Conservation (phyloP, 352 stramenopile species). For the Globisporangium paroecandrum region DNA sequence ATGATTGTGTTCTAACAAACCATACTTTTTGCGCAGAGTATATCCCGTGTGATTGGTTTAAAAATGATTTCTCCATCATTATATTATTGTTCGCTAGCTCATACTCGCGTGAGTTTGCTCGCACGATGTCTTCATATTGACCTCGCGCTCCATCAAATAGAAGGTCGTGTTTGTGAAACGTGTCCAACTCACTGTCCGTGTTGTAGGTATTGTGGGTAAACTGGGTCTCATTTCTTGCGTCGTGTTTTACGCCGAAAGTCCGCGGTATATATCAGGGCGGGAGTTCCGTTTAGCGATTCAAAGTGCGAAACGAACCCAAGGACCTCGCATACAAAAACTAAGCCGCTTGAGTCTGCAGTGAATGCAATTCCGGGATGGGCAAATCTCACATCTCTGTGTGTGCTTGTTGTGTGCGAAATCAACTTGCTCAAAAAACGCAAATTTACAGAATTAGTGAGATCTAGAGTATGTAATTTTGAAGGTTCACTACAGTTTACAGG, state of each 20-base stretch:
- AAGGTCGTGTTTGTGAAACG: not conserved
- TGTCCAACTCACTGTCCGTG: not conserved
- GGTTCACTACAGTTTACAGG: not conserved
- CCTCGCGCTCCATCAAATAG: not conserved
- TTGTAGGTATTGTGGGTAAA: not conserved
- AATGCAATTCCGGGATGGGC: slow-evolving; percentile 9
- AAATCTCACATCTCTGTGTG: not conserved
- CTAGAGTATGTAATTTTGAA: not conserved
- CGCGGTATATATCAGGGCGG: slow-evolving; percentile 6
- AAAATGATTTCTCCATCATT: no score
- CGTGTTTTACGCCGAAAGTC: not conserved
- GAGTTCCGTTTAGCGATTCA: not conserved
- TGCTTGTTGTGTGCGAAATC: not conserved
- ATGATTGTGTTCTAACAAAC: no score
- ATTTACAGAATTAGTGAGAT: not conserved
- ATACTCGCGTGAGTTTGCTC: no score
- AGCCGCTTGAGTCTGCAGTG: not conserved
- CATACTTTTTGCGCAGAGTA: no score
- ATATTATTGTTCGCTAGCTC: no score
- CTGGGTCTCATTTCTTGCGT: not conserved
- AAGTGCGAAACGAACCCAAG: not conserved
- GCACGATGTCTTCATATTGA: no score
- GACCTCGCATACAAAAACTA: not conserved
- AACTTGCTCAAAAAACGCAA: not conserved
- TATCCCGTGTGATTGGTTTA: no score